Conservation (phyloP, 2,329 filamentous ascomycete genomes). For the Ascochyta lentis region DNA sequence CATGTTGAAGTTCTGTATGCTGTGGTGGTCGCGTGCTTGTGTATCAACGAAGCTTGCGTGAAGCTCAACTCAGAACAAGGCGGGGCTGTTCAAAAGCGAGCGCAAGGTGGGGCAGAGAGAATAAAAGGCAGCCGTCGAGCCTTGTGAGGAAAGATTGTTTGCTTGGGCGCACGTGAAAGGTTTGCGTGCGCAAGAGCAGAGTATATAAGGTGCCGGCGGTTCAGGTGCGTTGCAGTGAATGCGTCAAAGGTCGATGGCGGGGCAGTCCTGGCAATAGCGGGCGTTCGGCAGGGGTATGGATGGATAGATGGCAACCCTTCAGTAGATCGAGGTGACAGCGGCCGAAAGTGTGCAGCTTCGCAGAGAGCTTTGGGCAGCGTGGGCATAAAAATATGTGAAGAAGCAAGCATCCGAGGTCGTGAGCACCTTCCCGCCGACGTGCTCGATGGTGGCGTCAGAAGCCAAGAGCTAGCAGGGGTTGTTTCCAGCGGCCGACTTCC, state of each 20-base stretch:
- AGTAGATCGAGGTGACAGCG: constrained; percentile 6
- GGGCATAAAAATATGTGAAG: constrained; percentile 26
- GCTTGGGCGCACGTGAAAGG: constrained; percentile 4
- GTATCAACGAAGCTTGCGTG: constrained; percentile 13
- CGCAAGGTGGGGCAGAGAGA: constrained; percentile 2
- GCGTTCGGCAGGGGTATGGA: constrained; percentile 12
- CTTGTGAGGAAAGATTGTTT: not conserved
- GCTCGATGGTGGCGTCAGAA: constrained; percentile 34
- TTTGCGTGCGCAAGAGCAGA: not conserved
- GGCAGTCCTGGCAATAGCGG: constrained; percentile 20
- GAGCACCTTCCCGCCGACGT: constrained; percentile 30
- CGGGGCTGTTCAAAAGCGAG: constrained; percentile 9
- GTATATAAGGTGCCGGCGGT: constrained; percentile 12
- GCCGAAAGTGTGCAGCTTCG: constrained; percentile 26
- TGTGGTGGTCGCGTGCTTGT: constrained; percentile 17
- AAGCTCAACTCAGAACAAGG: constrained; percentile 5
- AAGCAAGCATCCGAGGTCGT: constrained; percentile 33
- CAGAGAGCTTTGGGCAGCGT: constrained; percentile 14
- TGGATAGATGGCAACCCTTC: not conserved
- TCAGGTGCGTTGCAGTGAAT: constrained; percentile 24
- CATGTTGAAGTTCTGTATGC: constrained; percentile 28
- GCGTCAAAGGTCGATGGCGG: constrained; percentile 26
- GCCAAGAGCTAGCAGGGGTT: constrained; percentile 32
- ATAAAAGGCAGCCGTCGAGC: constrained; percentile 1
- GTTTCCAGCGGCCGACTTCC: constrained; percentile 25